A percentile compares a stretch with the other conserved stretches of the same genome.
These are phyloP conservation scores for Podospora bellae-mahoneyi DNA, from an alignment of 495 filamentous ascomycete genomes.

Conservation along the genomic window DNA sequence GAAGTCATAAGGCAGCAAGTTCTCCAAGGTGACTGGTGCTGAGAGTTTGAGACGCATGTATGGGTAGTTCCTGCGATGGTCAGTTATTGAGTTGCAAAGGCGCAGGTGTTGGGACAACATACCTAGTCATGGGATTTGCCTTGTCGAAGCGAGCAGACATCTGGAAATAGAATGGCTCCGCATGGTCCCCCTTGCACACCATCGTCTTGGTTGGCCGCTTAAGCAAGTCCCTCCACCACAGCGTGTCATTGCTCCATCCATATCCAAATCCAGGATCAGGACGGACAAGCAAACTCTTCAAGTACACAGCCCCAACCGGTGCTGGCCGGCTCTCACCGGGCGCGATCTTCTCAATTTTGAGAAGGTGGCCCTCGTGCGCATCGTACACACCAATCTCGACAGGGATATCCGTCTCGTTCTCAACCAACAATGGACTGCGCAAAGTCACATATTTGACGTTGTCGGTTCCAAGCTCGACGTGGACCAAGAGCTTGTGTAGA, in stretches of 20 bases:
- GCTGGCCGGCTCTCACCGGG: conserved; percentile 89
- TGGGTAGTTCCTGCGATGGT: conserved; percentile 67
- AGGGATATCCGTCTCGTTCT: conserved; percentile 96
- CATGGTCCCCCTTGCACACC: conserved; percentile 78
- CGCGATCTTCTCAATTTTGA: conserved; percentile 97
- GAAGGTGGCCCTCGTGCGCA: conserved; percentile 78
- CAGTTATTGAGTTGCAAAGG: conserved; percentile 18
- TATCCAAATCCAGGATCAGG: conserved; percentile 98
- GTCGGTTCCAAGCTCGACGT: conserved; percentile 83
- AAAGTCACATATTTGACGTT: conserved; percentile 98
- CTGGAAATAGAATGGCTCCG: conserved; percentile 93
- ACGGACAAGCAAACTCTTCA: conserved; percentile 85
- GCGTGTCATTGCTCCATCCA: conserved; percentile 80
- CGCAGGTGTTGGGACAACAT: background rate
- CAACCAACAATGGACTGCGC: conserved; percentile 90
- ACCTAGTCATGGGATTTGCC: conserved; percentile 73
- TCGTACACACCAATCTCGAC: conserved; percentile 93
- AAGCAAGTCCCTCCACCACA: conserved; percentile 91
- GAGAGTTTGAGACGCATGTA: conserved; percentile 91
- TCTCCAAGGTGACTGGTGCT: conserved; percentile 90
- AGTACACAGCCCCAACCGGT: conserved; percentile 85
- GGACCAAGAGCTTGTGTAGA: conserved; percentile 84
- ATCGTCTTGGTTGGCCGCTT: conserved; percentile 78
- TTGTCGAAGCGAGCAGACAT: conserved; percentile 79
- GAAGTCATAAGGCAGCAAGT: conserved; percentile 94